phyloP scores from a whole-genome alignment of 2,329 filamentous ascomycete species.

The Trematosphaeria pertusa region DNA sequence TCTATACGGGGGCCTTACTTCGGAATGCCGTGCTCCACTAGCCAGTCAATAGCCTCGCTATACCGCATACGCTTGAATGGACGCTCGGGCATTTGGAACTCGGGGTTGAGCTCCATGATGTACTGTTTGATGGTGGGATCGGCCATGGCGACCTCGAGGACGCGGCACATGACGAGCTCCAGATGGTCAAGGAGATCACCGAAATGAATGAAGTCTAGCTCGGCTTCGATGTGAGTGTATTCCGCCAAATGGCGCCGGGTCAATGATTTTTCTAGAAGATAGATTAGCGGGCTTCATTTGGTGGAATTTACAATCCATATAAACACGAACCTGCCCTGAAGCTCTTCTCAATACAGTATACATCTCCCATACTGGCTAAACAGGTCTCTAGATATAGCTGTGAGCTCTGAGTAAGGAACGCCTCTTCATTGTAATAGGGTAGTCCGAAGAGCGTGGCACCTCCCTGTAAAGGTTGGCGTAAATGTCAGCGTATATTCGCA shows the following conservation, averaged over 20 bases:
- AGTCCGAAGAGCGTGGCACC: conserved; percentile 90
- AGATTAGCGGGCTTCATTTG: too few relatives aligned
- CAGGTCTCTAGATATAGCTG: conserved; percentile 98
- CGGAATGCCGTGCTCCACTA: conserved; percentile 86
- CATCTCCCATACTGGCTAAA: conserved; percentile 87
- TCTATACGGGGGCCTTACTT: too few relatives aligned
- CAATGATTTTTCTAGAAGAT: conserved; percentile 94
- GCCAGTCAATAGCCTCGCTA: conserved; percentile 91
- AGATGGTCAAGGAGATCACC: conserved; percentile 86
- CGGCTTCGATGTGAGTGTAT: conserved; percentile 96
- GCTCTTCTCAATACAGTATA: conserved; percentile 98
- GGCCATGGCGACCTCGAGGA: conserved; percentile 77
- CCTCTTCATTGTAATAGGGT: conserved; percentile 85
- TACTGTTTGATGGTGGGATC: conserved; percentile 75
- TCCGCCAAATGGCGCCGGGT: conserved; percentile 94
- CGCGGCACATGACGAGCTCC: conserved; percentile 85
- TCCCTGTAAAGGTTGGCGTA: too few relatives aligned
- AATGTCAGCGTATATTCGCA: too few relatives aligned
- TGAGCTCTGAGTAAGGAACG: conserved; percentile 95
- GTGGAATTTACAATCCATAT: too few relatives aligned
- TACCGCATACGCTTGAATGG: conserved; percentile 98
- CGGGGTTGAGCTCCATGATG: conserved; percentile 88
- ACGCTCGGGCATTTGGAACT: conserved; percentile 79
- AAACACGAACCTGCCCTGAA: too few relatives aligned
- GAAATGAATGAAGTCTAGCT: conserved; percentile 95